Conservation (phyloP, 345 rosid species). For the Streptanthus diversifolius region DNA sequence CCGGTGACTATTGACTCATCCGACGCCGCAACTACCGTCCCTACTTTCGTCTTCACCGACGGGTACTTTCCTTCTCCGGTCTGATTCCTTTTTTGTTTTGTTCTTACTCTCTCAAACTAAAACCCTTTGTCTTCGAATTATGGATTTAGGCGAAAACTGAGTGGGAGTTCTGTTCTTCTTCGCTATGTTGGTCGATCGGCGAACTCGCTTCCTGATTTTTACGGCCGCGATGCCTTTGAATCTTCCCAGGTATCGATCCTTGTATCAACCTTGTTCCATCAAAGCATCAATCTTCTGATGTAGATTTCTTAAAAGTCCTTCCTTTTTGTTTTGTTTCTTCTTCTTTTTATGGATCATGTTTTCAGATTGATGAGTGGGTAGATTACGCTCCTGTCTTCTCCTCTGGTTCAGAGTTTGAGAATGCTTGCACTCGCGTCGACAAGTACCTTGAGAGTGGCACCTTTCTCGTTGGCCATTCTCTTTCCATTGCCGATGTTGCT, state of each 20-base stretch:
- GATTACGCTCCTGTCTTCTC: slow-evolving; percentile 65
- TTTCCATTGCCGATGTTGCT: slow-evolving; percentile 80
- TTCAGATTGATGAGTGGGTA: slow-evolving; percentile 80
- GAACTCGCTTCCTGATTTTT: slow-evolving; percentile 39
- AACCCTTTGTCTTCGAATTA: neutral
- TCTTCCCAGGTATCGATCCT: slow-evolving; percentile 51
- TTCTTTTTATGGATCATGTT: neutral
- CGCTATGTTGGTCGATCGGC: slow-evolving; percentile 60
- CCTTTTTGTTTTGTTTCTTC: neutral
- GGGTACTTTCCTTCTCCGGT: slow-evolving; percentile 43
- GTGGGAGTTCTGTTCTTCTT: slow-evolving; percentile 53
- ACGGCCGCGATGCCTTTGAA: slow-evolving; percentile 45
- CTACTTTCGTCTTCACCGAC: slow-evolving; percentile 47
- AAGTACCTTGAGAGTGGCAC: slow-evolving; percentile 50
- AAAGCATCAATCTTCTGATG: neutral
- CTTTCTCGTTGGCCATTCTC: slow-evolving; percentile 61
- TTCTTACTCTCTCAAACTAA: neutral
- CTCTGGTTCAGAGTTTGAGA: slow-evolving; percentile 80
- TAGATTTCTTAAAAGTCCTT: neutral
- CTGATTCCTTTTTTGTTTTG: neutral
- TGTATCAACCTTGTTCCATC: neutral
- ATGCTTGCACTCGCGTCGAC: slow-evolving; percentile 58
- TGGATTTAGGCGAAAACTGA: slow-evolving; percentile 48
- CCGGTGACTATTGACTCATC: slow-evolving; percentile 33
- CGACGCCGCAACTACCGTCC: slow-evolving; percentile 34